Evolutionary conservation across 768 basidiomycete species (phyloP), one percentile per base, ranked within the genome.

Genomic region (Leccinum imitatum): DNA sequence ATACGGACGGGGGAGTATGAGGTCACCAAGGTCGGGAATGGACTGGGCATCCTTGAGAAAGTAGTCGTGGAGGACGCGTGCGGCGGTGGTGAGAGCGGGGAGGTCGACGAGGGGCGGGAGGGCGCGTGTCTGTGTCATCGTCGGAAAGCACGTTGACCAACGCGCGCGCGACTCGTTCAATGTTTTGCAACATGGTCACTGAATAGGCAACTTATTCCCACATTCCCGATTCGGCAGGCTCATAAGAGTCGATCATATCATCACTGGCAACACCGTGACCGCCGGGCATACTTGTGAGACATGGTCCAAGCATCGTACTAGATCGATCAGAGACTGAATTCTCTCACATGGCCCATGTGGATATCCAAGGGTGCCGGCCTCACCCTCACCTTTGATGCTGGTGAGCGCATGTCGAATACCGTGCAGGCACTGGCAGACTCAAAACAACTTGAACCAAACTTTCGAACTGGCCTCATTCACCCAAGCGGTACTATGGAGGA

Each of bases 401-500:
- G 37, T 93, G 33, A 35, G 33, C 13, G 33, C 33, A 83, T 70
- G 84, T 94, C 64, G 91, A 94, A 72, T 85, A 90, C 65, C 84
- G 95, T 65, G 88, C 89, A 7, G 80, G 93, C 53, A 83, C 30
- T 30, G 30, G 30, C 30, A 30, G 30, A 30, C 30, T 30, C 30
- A 2, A 83, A 59, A 78, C 87, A 6, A 97, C 95, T 30, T 30
- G 30, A 30, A 30, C 30, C 25, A 81, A 83, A 52, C 78, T 98
- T 60, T 89, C 87, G 91, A 91, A 33, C 31, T 74, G 91, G 95
- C 58, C 82, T 95, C 54, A 85, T 95, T 56, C 94, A 96, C 70
- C 93, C 95, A 8, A 90, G 89, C 67, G 91, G 90, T 64, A 91
- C 91, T 19, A 94, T 98, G 91, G 93, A 97, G 73, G 81, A 33